These are phyloP conservation scores for Verticillium nonalfalfae DNA, from an alignment of 2,329 filamentous ascomycete genomes.

Conservation along the genomic window DNA sequence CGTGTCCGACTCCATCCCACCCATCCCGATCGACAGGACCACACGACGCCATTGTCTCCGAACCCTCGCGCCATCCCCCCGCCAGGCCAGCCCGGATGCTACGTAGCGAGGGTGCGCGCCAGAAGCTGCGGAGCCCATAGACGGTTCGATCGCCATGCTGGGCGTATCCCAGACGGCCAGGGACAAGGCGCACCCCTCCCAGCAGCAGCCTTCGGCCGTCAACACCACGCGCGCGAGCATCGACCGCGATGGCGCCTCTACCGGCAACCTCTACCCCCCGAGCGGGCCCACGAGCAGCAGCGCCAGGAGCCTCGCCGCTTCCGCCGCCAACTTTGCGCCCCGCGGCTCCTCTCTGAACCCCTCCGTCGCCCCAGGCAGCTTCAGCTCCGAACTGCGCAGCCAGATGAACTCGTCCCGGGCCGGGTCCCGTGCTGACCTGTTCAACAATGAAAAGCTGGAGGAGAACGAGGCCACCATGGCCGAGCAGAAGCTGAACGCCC, in stretches of 20 bases:
- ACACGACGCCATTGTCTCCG: background rate
- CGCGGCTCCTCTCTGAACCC: slow-evolving; percentile 66
- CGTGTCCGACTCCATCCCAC: background rate
- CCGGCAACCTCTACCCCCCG: slow-evolving; percentile 39
- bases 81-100: slow-evolving; percentile 10
- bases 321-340: slow-evolving; percentile 56
- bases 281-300: slow-evolving; percentile 10
- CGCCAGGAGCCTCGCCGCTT: slow-evolving; percentile 41
- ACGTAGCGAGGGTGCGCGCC: slow-evolving; percentile 8
- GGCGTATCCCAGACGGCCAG: slow-evolving; percentile 47
- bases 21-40: background rate
- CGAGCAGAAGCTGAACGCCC: slow-evolving; percentile 67
- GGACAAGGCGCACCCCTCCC: slow-evolving; percentile 43
- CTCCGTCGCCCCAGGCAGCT: slow-evolving; percentile 71
- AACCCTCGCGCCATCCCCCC: background rate
- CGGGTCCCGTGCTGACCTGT: slow-evolving; percentile 49
- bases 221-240: slow-evolving; percentile 40
- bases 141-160: slow-evolving; percentile 34
- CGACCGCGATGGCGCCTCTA: slow-evolving; percentile 43
- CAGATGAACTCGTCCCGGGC: slow-evolving; percentile 60
- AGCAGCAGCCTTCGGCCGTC: slow-evolving; percentile 29
- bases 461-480: slow-evolving; percentile 54
- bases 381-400: slow-evolving; percentile 80
- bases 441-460: slow-evolving; percentile 51
- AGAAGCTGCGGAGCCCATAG: slow-evolving; percentile 12